These are phyloP conservation scores for Eucalyptus pauciflora DNA, from an alignment of 345 rosid genomes.

Conservation along the genomic window DNA sequence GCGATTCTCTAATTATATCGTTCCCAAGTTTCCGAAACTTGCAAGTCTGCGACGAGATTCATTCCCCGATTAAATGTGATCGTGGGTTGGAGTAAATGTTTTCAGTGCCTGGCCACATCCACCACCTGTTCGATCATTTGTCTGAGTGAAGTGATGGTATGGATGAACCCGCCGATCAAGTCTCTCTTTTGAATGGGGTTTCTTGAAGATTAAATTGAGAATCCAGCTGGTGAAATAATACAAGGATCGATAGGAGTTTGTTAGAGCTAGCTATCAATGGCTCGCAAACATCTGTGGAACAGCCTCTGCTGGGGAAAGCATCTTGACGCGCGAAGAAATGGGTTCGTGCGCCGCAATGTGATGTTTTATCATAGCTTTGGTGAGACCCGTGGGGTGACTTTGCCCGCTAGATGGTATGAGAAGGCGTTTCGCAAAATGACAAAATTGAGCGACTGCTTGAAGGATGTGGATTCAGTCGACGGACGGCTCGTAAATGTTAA, in stretches of 20 bases:
- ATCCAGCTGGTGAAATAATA: background rate
- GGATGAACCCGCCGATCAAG: background rate
- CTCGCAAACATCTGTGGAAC: background rate
- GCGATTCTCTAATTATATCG: background rate
- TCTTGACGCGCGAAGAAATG: background rate
- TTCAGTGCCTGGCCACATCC: background rate
- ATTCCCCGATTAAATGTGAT: background rate
- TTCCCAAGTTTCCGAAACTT: background rate
- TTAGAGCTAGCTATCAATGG: background rate
- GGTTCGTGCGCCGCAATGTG: background rate
- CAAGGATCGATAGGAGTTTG: background rate
- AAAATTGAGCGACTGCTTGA: constrained; percentile 27
- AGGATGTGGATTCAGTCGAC: constrained; percentile 38
- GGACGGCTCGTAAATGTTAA: constrained; percentile 34
- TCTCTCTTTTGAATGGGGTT: background rate
- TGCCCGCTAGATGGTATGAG: constrained; percentile 38
- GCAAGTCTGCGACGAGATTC: background rate
- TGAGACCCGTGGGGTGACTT: background rate
- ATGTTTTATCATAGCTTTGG: background rate
- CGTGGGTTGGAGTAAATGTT: accelerated
- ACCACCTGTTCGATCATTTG: background rate
- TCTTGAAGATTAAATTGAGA: background rate
- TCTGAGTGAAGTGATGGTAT: background rate
- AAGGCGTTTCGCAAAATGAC: constrained; percentile 27
- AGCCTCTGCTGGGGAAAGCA: background rate